Base-by-base conservation (phyloP, 169 alveolate species). In the Ichthyophthirius multifiliis region DNA sequence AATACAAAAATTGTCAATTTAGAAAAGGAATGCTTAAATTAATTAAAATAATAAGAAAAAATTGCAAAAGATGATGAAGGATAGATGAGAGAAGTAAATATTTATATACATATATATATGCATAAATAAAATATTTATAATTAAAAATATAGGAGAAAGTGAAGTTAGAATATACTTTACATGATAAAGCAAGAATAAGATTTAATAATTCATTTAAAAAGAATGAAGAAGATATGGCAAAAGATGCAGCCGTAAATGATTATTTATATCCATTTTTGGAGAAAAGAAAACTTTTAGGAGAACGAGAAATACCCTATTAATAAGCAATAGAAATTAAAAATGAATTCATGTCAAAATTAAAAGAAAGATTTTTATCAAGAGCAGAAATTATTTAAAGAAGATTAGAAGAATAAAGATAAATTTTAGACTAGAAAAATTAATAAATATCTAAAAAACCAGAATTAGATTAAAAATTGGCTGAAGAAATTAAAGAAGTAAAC, bases 341-440 rank as follows among this genome's bases (percentile, higher is more conserved):
- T 64, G 92, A 85, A 27, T 92, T 90, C 5, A 79, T 91, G 83
- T 83, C 76, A 45, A 90, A 86, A 74, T 83, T 92, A 15, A 91
- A 89, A 46, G 95, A 91, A 65, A 85, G 96, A 55, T 74, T 93
- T 23, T 79, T 93, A 30, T 81, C 84, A n/a, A 87, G 95, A 45
- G 95, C 96, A 27, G 97, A 90, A 10, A 90, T 92, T 37, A 94
- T 91, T 20, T 83, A 91, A 84, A 89, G 85, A 76, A 87, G 94
- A 44, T 84, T 94, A n/a, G 96, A 91, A 82, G 94, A 85, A 45
- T 91, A 94, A 83, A 90, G 90, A 43, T 84, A 74, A 73, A 62
- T 46, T 30, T 84, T 76, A 41, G 89, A 84, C 47, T 37, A 75
- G 15, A 91, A 89, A 10, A 84, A 84, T 39, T 74, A 39, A 67